Percentiles rank a stretch among this genome's conserved stretches.
These are phyloP conservation scores for Wallacemonas rigidus DNA, from an alignment of 208 protist genomes.

Conservation along the genomic window DNA sequence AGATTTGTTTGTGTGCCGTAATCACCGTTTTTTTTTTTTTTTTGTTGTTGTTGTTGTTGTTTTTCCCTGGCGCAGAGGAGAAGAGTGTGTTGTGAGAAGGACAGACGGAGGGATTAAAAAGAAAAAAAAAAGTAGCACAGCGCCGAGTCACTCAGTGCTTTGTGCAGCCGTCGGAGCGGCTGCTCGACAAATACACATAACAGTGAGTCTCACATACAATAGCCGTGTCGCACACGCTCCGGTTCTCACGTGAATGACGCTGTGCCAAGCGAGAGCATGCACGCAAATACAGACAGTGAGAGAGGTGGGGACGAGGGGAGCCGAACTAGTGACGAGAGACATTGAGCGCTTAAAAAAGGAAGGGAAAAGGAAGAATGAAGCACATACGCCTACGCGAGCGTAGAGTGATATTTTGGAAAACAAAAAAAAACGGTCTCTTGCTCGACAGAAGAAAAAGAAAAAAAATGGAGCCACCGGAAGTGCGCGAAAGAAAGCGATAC, in stretches of 20 bases:
- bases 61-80: too few relatives aligned
- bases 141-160: not conserved
- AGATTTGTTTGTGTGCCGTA: too few relatives aligned
- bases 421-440: constrained; percentile 15
- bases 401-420: not conserved
- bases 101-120: not conserved
- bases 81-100: too few relatives aligned
- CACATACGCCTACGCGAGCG: not conserved
- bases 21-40: not conserved
- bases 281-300: not conserved
- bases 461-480: not conserved
- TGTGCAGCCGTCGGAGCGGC: not conserved
- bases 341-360: not conserved
- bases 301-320: not conserved
- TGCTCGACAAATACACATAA: not conserved
- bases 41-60: not conserved
- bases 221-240: too few relatives aligned
- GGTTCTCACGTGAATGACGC: too few relatives aligned
- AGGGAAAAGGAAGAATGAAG: constrained; percentile 7
- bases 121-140: not conserved
- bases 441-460: constrained; percentile 6
- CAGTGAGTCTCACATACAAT: too few relatives aligned
- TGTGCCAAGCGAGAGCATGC: too few relatives aligned
- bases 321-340: too few relatives aligned
- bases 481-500: constrained; percentile 11